Conservation (phyloP, 2,329 filamentous ascomycete species). For the Pseudocercospora musae region DNA sequence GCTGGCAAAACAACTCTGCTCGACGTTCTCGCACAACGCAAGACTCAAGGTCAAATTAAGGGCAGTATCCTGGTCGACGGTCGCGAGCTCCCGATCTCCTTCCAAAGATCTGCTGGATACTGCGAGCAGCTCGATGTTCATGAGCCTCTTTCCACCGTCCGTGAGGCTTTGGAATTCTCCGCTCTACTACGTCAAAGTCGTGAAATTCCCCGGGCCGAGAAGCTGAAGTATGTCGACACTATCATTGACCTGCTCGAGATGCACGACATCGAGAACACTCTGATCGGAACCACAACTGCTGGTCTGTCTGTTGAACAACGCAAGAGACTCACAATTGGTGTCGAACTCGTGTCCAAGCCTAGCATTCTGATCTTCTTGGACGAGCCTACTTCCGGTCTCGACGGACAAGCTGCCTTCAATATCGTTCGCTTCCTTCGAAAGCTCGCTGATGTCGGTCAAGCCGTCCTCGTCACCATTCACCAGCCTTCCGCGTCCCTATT, state of each 20-base stretch:
- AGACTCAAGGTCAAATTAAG: conserved; percentile 44
- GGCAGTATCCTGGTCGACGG: conserved; percentile 49
- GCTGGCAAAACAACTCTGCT: conserved; percentile 42
- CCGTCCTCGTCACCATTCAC: conserved; percentile 67
- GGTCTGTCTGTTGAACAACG: conserved; percentile 55
- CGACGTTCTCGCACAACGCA: conserved; percentile 43
- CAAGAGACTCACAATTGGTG: conserved; percentile 56
- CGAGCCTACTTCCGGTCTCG: conserved; percentile 55
- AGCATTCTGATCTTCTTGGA: conserved; percentile 64
- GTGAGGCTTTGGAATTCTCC: conserved; percentile 64
- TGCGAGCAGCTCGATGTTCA: conserved; percentile 66
- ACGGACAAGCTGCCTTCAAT: conserved; percentile 65
- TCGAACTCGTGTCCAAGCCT: conserved; percentile 57
- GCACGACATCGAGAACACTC: conserved; percentile 63
- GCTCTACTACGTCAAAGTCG: conserved; percentile 61
- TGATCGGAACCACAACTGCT: conserved; percentile 57
- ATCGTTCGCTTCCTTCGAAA: conserved; percentile 65
- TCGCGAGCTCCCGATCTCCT: conserved; percentile 39
- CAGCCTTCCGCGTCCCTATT: conserved; percentile 65
- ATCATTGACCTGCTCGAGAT: conserved; percentile 64
- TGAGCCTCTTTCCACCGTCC: conserved; percentile 63
- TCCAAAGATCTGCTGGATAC: conserved; percentile 54
- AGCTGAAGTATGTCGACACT: conserved; percentile 65
- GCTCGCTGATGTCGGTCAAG: conserved; percentile 63
- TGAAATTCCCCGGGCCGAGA: conserved; percentile 57